Conservation (phyloP, 805 yeast genomes). For the Myxozyma udenii region DNA sequence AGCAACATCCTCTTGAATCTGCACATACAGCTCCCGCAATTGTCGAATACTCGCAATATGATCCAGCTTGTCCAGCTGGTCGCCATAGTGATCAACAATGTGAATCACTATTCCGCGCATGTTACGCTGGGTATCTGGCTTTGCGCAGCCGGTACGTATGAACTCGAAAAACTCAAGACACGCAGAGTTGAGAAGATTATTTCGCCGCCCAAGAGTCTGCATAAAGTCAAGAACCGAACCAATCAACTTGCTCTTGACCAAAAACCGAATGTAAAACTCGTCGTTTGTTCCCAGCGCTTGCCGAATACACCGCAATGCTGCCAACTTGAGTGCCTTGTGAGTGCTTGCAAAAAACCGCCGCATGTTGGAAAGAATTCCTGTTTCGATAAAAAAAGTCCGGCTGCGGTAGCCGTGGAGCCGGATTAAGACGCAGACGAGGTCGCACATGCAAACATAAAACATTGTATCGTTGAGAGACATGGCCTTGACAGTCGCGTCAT, state of each 20-base stretch:
- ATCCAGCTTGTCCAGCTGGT: conserved; percentile 37
- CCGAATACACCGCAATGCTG: conserved; percentile 68
- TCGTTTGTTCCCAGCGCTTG: conserved; percentile 61
- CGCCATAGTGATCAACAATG: conserved; percentile 36
- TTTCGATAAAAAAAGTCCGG: conserved; percentile 60
- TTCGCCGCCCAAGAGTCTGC: conserved; percentile 44
- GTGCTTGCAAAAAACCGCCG: conserved; percentile 48
- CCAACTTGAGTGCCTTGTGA: conserved; percentile 38
- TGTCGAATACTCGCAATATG: conserved; percentile 33
- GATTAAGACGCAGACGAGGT: conserved; percentile 64
- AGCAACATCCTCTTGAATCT: conserved; percentile 8
- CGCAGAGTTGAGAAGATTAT: conserved; percentile 71
- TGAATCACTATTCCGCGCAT: conserved; percentile 36
- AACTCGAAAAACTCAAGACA: conserved; percentile 65
- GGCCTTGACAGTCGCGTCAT: conserved; percentile 1
- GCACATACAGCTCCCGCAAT: conserved; percentile 16
- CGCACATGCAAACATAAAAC: conserved; percentile 61
- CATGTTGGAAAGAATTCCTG: conserved; percentile 57
- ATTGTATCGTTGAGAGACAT: conserved; percentile 16
- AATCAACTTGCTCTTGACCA: conserved; percentile 55
- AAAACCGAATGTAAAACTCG: conserved; percentile 53
- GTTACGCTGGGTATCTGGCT: conserved; percentile 30
- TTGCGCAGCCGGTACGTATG: conserved; percentile 32
- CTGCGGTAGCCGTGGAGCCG: conserved; percentile 61
- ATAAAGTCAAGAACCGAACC: conserved; percentile 51